phyloP scores from a whole-genome alignment of 2,329 filamentous ascomycete species.

The Teratosphaeria pseudoeucalypti region DNA sequence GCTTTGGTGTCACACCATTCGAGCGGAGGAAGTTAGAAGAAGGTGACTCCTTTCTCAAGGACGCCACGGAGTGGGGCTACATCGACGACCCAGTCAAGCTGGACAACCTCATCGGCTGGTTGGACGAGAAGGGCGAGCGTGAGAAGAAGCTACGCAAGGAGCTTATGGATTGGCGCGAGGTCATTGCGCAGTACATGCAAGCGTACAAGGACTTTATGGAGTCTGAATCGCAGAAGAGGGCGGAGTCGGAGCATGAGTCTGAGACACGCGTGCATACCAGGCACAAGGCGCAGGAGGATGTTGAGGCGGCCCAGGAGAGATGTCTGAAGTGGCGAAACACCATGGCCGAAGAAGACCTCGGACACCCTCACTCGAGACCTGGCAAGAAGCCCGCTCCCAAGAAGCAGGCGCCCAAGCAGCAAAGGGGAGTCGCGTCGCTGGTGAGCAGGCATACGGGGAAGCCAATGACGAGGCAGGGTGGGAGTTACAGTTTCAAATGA shows the following conservation, averaged over 20 bases:
- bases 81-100: slow-evolving; percentile 71
- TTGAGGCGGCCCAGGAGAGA: slow-evolving; percentile 43
- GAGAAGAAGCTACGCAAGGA: slow-evolving; percentile 85
- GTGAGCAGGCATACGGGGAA: slow-evolving; percentile 39
- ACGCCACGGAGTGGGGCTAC: slow-evolving; percentile 80
- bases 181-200: slow-evolving; percentile 61
- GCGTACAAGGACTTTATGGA: slow-evolving; percentile 31
- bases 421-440: slow-evolving; percentile 26
- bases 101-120: slow-evolving; percentile 72
- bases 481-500: slow-evolving; percentile 29
- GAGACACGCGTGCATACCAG: slow-evolving; percentile 50
- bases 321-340: slow-evolving; percentile 58
- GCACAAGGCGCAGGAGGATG: slow-evolving; percentile 48
- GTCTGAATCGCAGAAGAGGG: slow-evolving; percentile 39
- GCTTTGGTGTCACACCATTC: slow-evolving; percentile 71
- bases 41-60: slow-evolving; percentile 65
- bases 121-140: slow-evolving; percentile 76
- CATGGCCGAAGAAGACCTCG: slow-evolving; percentile 38
- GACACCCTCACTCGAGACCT: slow-evolving; percentile 22
- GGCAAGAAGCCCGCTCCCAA: slow-evolving; percentile 27
- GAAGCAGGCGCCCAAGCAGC: slow-evolving; percentile 21
- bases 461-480: slow-evolving; percentile 40
- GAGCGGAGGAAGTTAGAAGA: slow-evolving; percentile 83
- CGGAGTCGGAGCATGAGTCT: slow-evolving; percentile 36
- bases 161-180: slow-evolving; percentile 60